A percentile compares a stretch with the other conserved stretches of the same genome.
phyloP scores from a whole-genome alignment of 768 basidiomycete species.

The Symmetrospora coprosmae region DNA sequence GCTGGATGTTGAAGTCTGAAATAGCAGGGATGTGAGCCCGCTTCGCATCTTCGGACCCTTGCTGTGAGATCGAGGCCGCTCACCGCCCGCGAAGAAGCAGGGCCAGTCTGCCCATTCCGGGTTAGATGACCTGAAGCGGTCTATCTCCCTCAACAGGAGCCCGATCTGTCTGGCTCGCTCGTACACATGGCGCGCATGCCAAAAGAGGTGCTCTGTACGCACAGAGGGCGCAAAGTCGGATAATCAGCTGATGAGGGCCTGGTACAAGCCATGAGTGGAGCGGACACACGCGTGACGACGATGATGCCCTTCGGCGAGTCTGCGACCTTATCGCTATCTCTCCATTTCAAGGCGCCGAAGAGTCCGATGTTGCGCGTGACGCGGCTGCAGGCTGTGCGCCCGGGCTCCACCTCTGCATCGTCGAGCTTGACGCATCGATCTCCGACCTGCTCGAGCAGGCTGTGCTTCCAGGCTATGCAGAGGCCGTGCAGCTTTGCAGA shows the following conservation, averaged over 20 bases:
- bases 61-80: neutral
- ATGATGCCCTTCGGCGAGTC: neutral
- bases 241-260: neutral
- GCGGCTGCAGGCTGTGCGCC: slow-evolving; percentile 18
- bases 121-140: neutral
- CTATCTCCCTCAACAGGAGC: slow-evolving; percentile 5
- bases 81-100: slow-evolving; percentile 23
- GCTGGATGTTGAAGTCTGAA: slow-evolving; percentile 25
- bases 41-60: neutral
- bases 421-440: slow-evolving; percentile 20
- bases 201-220: slow-evolving; percentile 19
- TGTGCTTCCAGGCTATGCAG: slow-evolving; percentile 15
- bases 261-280: neutral
- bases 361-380: slow-evolving; percentile 21
- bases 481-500: slow-evolving; percentile 17
- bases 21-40: neutral
- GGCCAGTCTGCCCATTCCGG: slow-evolving; percentile 4
- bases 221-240: neutral
- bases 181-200: slow-evolving; percentile 21
- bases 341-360: slow-evolving; percentile 13
- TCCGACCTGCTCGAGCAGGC: neutral
- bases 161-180: slow-evolving; percentile 20
- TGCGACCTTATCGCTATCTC: neutral
- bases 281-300: slow-evolving; percentile 3
- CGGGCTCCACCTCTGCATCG: neutral